Base-by-base conservation (phyloP, 2,329 filamentous ascomycete genomes). In the Alternaria sp. region DNA sequence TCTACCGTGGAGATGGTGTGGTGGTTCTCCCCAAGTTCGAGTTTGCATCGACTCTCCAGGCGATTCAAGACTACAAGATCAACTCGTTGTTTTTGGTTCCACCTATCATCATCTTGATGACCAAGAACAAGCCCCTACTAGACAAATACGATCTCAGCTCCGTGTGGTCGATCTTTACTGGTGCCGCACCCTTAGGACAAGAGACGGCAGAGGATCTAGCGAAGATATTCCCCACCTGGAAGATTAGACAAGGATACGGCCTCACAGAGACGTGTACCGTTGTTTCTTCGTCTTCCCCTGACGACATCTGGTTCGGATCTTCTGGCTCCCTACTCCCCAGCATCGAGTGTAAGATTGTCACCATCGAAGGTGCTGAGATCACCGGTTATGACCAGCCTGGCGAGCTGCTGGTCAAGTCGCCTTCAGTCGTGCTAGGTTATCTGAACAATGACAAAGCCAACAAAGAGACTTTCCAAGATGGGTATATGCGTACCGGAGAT, bases 371-470 rank as follows among this genome's bases (percentile, higher is more conserved):
- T 1, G 81, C 83, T 6, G 91, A 95, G 72, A 84, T 95, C 56
- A 63, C 61, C 8, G 85, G 81, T 7, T 88, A 91, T 67, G 87
- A 94, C 62, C 53, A 64, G 28, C 59, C 62, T 5, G 94, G 94
- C 36, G 94, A 97, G 78, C 85, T 97, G 14, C 84, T 92, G 18
- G 86, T 96, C 22, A 91, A 92, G 74, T 88, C 87, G 0, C 93
- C 93, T 0, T 43, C 62, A 5, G 62, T 64, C 5, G 88, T 91
- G 0, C 79, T 97, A 0, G 94, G 94, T 1, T 97, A 97, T 69
- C 81, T 96, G 54, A 91, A 96, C 80, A 96, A 97, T 72, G 88
- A 91, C 44, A 89, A 91, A 71, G 93, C 94, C 3, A 96, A 89
- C 20, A 83, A 86, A 52, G 92, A 96, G 75, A 95, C 93, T 0